phyloP scores from a whole-genome alignment of 2,329 filamentous ascomycete genomes.

The Malbranchea zuffiana region DNA sequence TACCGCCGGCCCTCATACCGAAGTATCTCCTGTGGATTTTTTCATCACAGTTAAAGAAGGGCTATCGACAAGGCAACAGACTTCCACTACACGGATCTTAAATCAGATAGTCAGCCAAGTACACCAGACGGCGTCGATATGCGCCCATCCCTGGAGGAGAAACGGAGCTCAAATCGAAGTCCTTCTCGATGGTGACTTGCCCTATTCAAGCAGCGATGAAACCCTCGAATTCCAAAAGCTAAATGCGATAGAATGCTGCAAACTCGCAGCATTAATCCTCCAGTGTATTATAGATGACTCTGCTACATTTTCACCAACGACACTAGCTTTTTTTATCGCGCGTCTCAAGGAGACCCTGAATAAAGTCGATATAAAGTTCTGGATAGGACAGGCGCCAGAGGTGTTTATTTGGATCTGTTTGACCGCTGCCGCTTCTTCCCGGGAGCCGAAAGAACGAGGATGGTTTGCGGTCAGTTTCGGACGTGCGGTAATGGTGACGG shows the following conservation, averaged over 20 bases:
- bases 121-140: no score
- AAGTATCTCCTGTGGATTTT: no score
- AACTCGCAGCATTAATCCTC: slow-evolving; percentile 4
- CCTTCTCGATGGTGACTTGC: no score
- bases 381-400: slow-evolving; percentile 8
- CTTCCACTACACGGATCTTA: no score
- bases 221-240: no score
- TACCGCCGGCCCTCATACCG: no score
- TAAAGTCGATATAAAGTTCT: slow-evolving; percentile 4
- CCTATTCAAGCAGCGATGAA: no score
- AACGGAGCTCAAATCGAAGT: no score
- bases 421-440: slow-evolving; percentile 6
- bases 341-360: slow-evolving; percentile 1
- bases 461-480: slow-evolving; percentile 9
- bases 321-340: neutral
- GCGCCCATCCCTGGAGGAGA: no score
- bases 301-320: neutral
- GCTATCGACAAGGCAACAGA: no score
- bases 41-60: no score
- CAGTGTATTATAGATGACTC: slow-evolving; percentile 3
- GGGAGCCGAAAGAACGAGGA: slow-evolving; percentile 1
- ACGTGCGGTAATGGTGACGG: slow-evolving; percentile 5
- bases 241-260: slow-evolving; percentile 8
- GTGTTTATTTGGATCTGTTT: slow-evolving; percentile 9
- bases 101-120: no score